Conservation (phyloP, 345 rosid species). For the Camelina laxa region DNA sequence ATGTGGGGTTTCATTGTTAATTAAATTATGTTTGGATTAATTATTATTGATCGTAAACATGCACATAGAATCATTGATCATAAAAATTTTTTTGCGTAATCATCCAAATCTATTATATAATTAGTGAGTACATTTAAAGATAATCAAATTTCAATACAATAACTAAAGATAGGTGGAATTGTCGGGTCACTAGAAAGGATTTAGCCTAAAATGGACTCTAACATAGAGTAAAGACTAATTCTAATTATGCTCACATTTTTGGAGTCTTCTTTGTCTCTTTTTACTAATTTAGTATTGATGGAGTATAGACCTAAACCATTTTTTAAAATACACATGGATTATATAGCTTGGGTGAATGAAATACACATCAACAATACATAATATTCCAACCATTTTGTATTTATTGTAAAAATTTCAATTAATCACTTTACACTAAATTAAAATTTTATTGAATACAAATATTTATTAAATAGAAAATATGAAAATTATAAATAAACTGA, state of each 20-base stretch:
- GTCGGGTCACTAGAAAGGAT: not conserved
- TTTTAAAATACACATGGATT: not conserved
- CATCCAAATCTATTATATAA: not conserved
- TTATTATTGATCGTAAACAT: conserved; percentile 1
- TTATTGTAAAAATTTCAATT: not conserved
- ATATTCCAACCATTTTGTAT: no score
- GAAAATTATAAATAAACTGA: no score
- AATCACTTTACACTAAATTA: no score
- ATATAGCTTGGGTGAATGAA: not conserved
- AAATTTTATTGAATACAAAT: no score
- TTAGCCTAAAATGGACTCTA: conserved; percentile 5
- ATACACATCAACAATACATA: no score
- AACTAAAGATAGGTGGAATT: conserved; percentile 23
- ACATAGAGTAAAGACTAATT: conserved; percentile 5
- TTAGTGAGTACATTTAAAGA: conserved; percentile 1
- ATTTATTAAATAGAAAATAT: no score
- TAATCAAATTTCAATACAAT: not conserved
- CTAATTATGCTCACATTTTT: conserved; percentile 5
- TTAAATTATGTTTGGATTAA: conserved; percentile 8
- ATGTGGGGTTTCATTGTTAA: conserved; percentile 5
- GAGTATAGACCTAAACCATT: not conserved
- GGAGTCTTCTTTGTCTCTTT: not conserved
- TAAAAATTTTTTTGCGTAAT: conserved; percentile 12
- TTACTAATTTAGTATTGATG: not conserved
- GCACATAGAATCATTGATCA: not conserved